Base-by-base conservation (phyloP, 1,139 yeast species). In the Candida albicans region DNA sequence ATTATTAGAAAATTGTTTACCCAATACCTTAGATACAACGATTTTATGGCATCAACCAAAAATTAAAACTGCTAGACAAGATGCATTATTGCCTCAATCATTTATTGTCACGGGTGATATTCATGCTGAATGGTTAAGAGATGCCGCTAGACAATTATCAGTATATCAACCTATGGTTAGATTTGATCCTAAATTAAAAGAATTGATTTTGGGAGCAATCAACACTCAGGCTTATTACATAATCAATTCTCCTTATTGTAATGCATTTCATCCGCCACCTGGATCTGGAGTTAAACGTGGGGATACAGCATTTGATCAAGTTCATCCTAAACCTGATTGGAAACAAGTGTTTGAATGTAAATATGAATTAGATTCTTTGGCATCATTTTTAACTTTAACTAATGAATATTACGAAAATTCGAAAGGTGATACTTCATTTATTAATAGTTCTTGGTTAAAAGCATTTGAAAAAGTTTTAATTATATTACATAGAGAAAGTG, bases 81-180 rank as follows among this genome's bases (percentile, higher is more conserved):
- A 29, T n/a, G 14, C 15, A n/a, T 14, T 30, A 3, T 30, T 33
- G 39, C 69, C 67, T 1, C 70, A 57, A 42, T 53, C 75, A 0
- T 89, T 89, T 63, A 78, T 89, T 1, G 95, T 89, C 29, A 89
- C 96, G 0, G 96, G 96, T 3, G 96, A 88, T 55, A 84, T 84
- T 36, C 90, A 88, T 61, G 96, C 96, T 1, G 96, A 88, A 62
- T 89, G 96, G 84, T 67, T 89, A 33, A 67, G 96, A 39, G 96
- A 89, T 62, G 83, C 96, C 1, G 89, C 96, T 0, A 70, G 95
- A 52, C 96, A 89, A 58, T 67, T 89, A 44, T 76, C 89, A 2
- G 89, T 87, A 2, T 90, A 88, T 58, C 84, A 84, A 52, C 81
- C 81, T 3, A 70, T 88, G 32, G 62, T 79, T 22, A 65, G 68